Conservation (phyloP, 2,329 filamentous ascomycete genomes). For the Aspergillus fijiensis region DNA sequence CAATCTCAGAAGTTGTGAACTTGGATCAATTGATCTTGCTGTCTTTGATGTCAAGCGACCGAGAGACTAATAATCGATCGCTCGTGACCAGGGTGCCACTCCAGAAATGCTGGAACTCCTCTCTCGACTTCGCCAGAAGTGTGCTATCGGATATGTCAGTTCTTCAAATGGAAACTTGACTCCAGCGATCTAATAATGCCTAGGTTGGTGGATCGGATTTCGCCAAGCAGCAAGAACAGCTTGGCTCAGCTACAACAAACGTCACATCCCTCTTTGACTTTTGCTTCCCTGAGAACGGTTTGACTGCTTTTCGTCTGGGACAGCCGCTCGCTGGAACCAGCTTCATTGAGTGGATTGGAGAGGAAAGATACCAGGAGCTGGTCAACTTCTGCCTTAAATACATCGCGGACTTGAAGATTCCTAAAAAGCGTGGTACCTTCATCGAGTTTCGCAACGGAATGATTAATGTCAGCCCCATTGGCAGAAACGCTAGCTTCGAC, state of each 20-base stretch:
- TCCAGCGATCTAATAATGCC: conserved; percentile 18
- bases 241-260: conserved; percentile 65
- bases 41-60: not conserved
- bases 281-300: conserved; percentile 95
- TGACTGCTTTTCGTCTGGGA: conserved; percentile 85
- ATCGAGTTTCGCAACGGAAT: conserved; percentile 66
- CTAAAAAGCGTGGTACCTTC: conserved; percentile 66
- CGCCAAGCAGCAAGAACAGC: conserved; percentile 92
- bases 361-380: conserved; percentile 67
- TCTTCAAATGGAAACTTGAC: not conserved
- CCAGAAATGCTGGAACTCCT: conserved; percentile 84
- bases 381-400: conserved; percentile 61
- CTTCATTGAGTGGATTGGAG: conserved; percentile 91
- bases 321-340: conserved; percentile 70
- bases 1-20: not conserved
- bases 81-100: conserved; percentile 57
- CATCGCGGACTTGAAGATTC: conserved; percentile 61
- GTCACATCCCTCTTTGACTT: conserved; percentile 93
- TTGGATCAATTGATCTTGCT: conserved; percentile 2
- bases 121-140: conserved; percentile 67
- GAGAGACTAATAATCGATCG: not conserved
- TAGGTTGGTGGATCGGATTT: conserved; percentile 84
- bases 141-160: conserved; percentile 36
- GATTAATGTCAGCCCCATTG: conserved; percentile 63
- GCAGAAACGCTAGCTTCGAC: conserved; percentile 76